phyloP scores from a whole-genome alignment of 768 basidiomycete genomes.

The Dacryopinax primogenitus region DNA sequence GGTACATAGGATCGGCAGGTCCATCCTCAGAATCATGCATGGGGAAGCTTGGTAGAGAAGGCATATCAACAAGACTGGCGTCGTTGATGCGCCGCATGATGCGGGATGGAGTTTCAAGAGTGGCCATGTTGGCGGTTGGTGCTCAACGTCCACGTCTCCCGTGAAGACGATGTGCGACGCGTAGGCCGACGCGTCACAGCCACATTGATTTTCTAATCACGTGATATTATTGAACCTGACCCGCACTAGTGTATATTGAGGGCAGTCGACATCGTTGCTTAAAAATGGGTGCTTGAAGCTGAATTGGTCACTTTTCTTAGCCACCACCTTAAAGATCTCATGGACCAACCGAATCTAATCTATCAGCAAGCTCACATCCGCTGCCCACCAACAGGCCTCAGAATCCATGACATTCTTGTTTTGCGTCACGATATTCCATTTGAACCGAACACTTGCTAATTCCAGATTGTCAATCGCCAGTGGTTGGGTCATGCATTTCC shows the following conservation, averaged over 20 bases:
- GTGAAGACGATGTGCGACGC: background rate
- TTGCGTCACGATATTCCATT: background rate
- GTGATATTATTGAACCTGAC: too few relatives aligned
- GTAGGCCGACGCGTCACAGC: constrained; percentile 8
- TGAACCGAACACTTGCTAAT: background rate
- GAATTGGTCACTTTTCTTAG: too few relatives aligned
- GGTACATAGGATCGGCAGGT: constrained; percentile 3
- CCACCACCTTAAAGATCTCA: too few relatives aligned
- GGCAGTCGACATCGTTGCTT: too few relatives aligned
- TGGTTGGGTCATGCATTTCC: background rate
- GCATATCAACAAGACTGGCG: constrained; percentile 1
- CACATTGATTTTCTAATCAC: constrained; percentile 4
- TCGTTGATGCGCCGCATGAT: constrained; percentile 5
- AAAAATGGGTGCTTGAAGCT: too few relatives aligned
- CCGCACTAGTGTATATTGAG: too few relatives aligned
- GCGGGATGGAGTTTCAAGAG: background rate
- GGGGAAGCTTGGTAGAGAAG: constrained; percentile 4
- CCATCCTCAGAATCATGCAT: constrained; percentile 3
- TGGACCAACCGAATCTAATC: too few relatives aligned
- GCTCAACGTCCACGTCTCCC: background rate
- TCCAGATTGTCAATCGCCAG: background rate
- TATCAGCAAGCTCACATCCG: too few relatives aligned
- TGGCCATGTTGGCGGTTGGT: background rate
- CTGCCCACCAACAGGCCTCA: background rate
- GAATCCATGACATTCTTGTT: background rate